phyloP scores from a whole-genome alignment of 2,329 filamentous ascomycete genomes.

The Aspergillus sojae region DNA sequence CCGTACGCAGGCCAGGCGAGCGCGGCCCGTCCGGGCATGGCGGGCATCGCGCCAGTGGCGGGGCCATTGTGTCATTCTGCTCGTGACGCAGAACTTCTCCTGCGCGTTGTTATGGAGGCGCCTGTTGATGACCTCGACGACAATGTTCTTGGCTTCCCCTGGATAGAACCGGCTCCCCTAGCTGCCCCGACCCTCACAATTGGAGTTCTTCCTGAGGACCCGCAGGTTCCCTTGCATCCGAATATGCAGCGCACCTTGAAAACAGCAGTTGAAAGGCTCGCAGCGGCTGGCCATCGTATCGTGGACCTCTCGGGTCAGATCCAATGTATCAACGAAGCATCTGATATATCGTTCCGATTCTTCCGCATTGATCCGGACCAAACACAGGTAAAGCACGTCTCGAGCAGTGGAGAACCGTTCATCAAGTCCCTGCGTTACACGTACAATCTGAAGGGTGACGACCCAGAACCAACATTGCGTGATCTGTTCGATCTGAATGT shows the following conservation, averaged over 20 bases:
- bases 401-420: neutral
- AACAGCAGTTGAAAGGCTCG: slow-evolving; percentile 19
- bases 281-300: slow-evolving; percentile 22
- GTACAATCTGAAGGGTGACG: slow-evolving; percentile 12
- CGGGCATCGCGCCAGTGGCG: slow-evolving; percentile 23
- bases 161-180: slow-evolving; percentile 7
- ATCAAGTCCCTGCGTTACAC: slow-evolving; percentile 11
- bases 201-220: slow-evolving; percentile 26
- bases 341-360: slow-evolving; percentile 19
- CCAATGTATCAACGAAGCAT: slow-evolving; percentile 10
- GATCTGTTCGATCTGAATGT: slow-evolving; percentile 25
- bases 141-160: slow-evolving; percentile 14
- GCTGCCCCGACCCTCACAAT: slow-evolving; percentile 13
- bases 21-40: slow-evolving; percentile 16
- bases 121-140: slow-evolving; percentile 20
- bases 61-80: slow-evolving; percentile 24
- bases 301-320: slow-evolving; percentile 18
- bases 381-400: neutral
- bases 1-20: slow-evolving; percentile 53
- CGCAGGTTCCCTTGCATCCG: slow-evolving; percentile 24
- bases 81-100: slow-evolving; percentile 20
- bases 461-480: slow-evolving; percentile 19
- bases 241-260: slow-evolving; percentile 23
- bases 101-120: slow-evolving; percentile 8
- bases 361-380: slow-evolving; percentile 18